Percentiles rank a stretch among this genome's conserved stretches.
phyloP scores from a whole-genome alignment of 192 early-diverging fungal species.

The Backusella circina region DNA sequence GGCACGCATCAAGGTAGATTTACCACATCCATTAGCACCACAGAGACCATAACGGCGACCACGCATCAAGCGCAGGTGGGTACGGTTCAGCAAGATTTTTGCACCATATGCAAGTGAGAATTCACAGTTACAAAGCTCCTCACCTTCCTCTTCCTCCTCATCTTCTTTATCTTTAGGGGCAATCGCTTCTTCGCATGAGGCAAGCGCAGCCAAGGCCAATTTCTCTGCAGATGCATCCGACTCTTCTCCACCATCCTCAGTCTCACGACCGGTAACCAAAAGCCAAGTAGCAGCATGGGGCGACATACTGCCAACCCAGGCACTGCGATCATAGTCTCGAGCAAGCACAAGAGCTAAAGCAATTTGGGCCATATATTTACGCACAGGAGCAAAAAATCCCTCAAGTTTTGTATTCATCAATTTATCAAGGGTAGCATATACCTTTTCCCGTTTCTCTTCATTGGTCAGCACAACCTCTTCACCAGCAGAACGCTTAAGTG shows the following conservation, averaged over 20 bases:
- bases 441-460: constrained; percentile 31
- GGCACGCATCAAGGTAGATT: constrained; percentile 78
- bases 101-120: constrained; percentile 84
- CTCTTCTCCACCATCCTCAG: neutral
- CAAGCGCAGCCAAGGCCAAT: constrained; percentile 45
- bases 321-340: constrained; percentile 56
- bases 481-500: constrained; percentile 56
- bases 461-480: constrained; percentile 31
- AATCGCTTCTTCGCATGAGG: constrained; percentile 42
- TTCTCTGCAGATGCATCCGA: constrained; percentile 49
- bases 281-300: constrained; percentile 56
- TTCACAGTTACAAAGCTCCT: constrained; percentile 65
- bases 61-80: constrained; percentile 55
- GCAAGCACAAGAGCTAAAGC: constrained; percentile 56
- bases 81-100: constrained; percentile 76
- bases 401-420: constrained; percentile 50
- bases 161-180: constrained; percentile 20
- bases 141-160: constrained; percentile 50
- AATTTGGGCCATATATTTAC: constrained; percentile 58
- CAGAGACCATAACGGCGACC: constrained; percentile 81
- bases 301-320: constrained; percentile 57
- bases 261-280: constrained; percentile 1
- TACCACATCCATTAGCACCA: constrained; percentile 79
- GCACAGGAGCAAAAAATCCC: constrained; percentile 40
- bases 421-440: constrained; percentile 47